These are phyloP conservation scores for Eucalyptus virginea DNA, from an alignment of 345 rosid species.

Conservation along the genomic window DNA sequence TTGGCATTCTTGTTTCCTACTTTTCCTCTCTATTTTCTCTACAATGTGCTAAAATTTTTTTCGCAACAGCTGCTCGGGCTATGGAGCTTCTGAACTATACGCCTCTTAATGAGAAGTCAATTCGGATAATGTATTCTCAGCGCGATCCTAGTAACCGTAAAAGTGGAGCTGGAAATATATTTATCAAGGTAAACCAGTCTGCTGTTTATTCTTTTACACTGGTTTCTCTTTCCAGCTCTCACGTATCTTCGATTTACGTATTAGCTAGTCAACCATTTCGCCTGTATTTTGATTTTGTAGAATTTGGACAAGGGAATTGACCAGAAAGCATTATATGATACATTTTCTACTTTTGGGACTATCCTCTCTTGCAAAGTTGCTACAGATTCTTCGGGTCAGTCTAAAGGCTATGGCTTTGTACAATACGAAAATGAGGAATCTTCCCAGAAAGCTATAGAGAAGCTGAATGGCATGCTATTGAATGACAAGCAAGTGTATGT, in stretches of 20 bases:
- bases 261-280: neutral
- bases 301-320: constrained; percentile 82
- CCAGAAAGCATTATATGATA: constrained; percentile 84
- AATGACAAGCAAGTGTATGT: constrained; percentile 97
- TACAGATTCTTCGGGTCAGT: constrained; percentile 74
- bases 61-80: constrained; percentile 67
- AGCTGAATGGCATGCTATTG: constrained; percentile 81
- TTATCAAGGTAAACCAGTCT: constrained; percentile 50
- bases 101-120: constrained; percentile 62
- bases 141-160: constrained; percentile 66
- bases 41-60: neutral
- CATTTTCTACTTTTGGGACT: constrained; percentile 72
- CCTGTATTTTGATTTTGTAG: constrained; percentile 21
- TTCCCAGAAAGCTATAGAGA: constrained; percentile 69
- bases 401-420: constrained; percentile 93
- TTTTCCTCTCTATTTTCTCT: neutral
- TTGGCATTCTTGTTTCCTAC: neutral
- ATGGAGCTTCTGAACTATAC: constrained; percentile 67
- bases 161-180: constrained; percentile 96
- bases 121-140: constrained; percentile 82
- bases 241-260: neutral
- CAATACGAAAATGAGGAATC: constrained; percentile 77
- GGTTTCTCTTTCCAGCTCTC: neutral
- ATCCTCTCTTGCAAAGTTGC: constrained; percentile 92
- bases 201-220: neutral